Base-by-base conservation (phyloP, 2,329 filamentous ascomycete species). In the Setomelanomma holmii region DNA sequence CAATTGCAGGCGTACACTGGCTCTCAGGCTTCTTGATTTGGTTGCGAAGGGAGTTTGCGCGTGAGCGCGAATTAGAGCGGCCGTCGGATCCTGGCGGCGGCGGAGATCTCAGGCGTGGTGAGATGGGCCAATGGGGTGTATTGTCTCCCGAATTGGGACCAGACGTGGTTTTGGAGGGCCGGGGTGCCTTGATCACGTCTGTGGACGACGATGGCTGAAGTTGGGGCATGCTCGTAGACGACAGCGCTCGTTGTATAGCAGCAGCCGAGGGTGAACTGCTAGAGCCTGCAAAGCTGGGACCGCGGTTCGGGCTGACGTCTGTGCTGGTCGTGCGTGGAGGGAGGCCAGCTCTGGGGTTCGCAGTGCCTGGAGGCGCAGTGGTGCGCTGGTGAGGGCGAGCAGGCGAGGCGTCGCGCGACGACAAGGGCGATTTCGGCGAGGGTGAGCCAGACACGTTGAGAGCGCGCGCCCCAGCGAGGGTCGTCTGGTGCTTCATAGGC, bases 101-200 rank as follows among this genome's bases (percentile, higher is more conserved):
- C 48, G 90, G 90, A 6, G 90, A 92, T 71, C 88, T 89, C 58
- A 95, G 73, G 56, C 90, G 84, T 40, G 90, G 90, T 40, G 90
- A 93, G 55, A 89, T 77, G 21, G 90, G 89, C 89, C 90, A 93
- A 75, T 88, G 84, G 56, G 86, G 86, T 46, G 82, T 82, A 51
- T 66, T 78, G 47, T 75, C 74, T 44, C 76, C 75, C 49, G 72
- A 75, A 35, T 75, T 75, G 53, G 74, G 68, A 35, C 80, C 61
- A 45, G 88, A 82, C 45, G 78, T 68, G 4, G 83, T 77, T 73
- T 92, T 91, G 66, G 88, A 83, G 12, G 89, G 85, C 56, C 83
- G 82, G 39, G 86, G 81, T 47, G 84, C 79, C 75, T 86, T 87
- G 63, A 84, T 79, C 5, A 84, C 75, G 58, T 96, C 90, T 35